These are phyloP conservation scores for Neofusicoccum sp. DNA, from an alignment of 2,329 filamentous ascomycete genomes.

Conservation along the genomic window DNA sequence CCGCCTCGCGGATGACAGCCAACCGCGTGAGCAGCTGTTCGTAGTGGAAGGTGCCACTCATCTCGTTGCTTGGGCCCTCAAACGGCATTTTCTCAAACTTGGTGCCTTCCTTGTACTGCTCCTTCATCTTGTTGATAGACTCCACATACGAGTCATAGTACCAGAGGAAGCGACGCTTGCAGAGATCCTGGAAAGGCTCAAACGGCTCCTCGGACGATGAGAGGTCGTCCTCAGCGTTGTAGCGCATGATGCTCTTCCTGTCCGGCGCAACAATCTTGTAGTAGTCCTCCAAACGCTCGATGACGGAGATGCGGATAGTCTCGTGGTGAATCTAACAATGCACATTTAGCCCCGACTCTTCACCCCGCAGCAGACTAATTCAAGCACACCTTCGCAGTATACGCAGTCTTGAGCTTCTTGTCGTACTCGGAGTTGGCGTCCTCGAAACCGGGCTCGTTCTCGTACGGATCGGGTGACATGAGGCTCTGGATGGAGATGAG, in stretches of 20 bases:
- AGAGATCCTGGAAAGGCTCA: conserved; percentile 85
- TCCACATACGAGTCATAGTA: conserved; percentile 86
- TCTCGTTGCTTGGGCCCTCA: conserved; percentile 71
- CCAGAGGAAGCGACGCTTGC: conserved; percentile 91
- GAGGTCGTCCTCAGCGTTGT: conserved; percentile 52
- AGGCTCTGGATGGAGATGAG: conserved; percentile 94
- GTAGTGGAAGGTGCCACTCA: conserved; percentile 87
- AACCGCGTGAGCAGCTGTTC: conserved; percentile 69
- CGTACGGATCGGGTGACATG: conserved; percentile 90
- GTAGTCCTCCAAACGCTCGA: conserved; percentile 79
- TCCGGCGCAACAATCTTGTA: conserved; percentile 57
- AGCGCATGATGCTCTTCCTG: conserved; percentile 36
- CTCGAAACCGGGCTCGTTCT: conserved; percentile 94
- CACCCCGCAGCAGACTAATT: neutral
- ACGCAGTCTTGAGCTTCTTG: conserved; percentile 70
- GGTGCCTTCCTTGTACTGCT: conserved; percentile 62
- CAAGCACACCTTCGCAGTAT: conserved; percentile 69
- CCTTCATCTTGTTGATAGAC: conserved; percentile 63
- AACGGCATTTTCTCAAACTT: conserved; percentile 83
- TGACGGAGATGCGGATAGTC: conserved; percentile 79
- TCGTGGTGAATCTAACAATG: conserved; percentile 79
- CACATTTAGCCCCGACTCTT: conserved; percentile 14
- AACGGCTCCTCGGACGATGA: conserved; percentile 55
- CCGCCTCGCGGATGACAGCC: conserved; percentile 62
- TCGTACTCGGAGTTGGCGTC: conserved; percentile 66